Percentiles rank a stretch among this genome's conserved stretches.
Conservation (phyloP, 768 basidiomycete species). For the Tylopilus sp. region DNA sequence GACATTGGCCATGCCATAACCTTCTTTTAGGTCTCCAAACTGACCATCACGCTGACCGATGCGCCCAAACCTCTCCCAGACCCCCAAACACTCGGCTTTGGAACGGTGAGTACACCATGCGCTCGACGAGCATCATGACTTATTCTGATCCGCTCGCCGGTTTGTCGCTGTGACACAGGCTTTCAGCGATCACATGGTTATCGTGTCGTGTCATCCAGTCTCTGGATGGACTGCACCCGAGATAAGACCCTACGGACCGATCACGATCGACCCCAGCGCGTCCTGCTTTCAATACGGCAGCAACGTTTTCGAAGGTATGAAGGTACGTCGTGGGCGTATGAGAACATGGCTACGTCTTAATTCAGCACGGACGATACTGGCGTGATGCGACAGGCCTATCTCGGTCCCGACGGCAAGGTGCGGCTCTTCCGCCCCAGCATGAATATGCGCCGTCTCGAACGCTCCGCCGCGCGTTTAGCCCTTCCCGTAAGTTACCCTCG, state of each 20-base stretch:
- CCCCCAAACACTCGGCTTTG: conserved; percentile 50
- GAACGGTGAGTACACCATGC: conserved; percentile 38
- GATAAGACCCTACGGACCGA: conserved; percentile 66
- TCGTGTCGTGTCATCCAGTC: conserved; percentile 56
- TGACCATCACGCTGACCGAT: conserved; percentile 45
- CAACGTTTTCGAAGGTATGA: conserved; percentile 64
- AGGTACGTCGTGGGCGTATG: conserved; percentile 35
- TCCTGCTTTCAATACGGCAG: conserved; percentile 62
- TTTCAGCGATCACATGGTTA: conserved; percentile 70
- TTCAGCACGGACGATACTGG: not conserved
- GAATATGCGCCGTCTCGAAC: conserved; percentile 81
- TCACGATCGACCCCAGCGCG: conserved; percentile 53
- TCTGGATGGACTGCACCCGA: conserved; percentile 70
- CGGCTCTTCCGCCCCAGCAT: conserved; percentile 78
- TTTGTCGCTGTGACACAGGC: conserved; percentile 1
- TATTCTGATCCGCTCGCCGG: not conserved
- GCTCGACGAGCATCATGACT: not conserved
- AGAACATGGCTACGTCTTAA: not conserved
- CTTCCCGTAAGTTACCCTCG: conserved; percentile 51
- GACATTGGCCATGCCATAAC: no score
- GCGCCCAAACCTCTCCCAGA: conserved; percentile 49
- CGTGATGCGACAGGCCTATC: conserved; percentile 52
- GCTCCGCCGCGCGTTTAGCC: conserved; percentile 67
- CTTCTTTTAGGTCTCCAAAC: conserved; percentile 30
- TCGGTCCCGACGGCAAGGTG: conserved; percentile 66